phyloP scores from a whole-genome alignment of 495 filamentous ascomycete genomes.

The Trichoderma erinaceum region DNA sequence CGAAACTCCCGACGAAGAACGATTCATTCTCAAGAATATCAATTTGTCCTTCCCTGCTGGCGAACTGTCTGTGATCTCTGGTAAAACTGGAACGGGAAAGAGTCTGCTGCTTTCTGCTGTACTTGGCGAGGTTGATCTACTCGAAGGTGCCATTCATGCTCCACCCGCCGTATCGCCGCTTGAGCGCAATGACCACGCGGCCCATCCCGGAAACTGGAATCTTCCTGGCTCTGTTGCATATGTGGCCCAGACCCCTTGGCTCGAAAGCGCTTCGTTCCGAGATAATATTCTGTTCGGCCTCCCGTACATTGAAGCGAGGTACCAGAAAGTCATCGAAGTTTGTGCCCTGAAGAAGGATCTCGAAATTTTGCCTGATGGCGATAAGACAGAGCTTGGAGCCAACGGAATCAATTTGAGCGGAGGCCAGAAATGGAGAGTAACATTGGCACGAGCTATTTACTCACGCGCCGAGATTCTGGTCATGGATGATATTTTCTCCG shows the following conservation, averaged over 20 bases:
- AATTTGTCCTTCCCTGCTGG: conserved; percentile 59
- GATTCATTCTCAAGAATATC: conserved; percentile 57
- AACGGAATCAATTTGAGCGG: conserved; percentile 82
- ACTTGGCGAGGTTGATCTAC: conserved; percentile 56
- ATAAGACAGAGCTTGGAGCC: conserved; percentile 71
- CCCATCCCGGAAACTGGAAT: conserved; percentile 63
- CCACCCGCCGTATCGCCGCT: conserved; percentile 39
- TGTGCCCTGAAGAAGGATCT: conserved; percentile 72
- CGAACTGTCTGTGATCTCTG: conserved; percentile 65
- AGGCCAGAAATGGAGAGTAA: conserved; percentile 76
- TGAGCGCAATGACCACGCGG: conserved; percentile 50
- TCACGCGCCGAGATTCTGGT: conserved; percentile 73
- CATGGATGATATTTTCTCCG: conserved; percentile 81
- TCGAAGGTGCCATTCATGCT: conserved; percentile 46
- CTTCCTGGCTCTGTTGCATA: conserved; percentile 63
- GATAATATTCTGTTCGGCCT: conserved; percentile 73
- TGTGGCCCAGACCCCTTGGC: conserved; percentile 80
- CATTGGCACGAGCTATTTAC: conserved; percentile 73
- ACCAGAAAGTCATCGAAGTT: conserved; percentile 56
- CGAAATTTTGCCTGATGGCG: conserved; percentile 65
- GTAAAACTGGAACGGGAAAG: conserved; percentile 63
- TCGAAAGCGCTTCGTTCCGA: conserved; percentile 72
- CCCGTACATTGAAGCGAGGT: conserved; percentile 58
- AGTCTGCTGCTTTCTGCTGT: conserved; percentile 59
- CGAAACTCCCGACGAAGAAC: conserved; percentile 45